Percentiles rank a stretch among this genome's conserved stretches.
Evolutionary conservation across 2,329 filamentous ascomycete genomes (phyloP).

Genomic region (Phialemoniopsis sp.): DNA sequence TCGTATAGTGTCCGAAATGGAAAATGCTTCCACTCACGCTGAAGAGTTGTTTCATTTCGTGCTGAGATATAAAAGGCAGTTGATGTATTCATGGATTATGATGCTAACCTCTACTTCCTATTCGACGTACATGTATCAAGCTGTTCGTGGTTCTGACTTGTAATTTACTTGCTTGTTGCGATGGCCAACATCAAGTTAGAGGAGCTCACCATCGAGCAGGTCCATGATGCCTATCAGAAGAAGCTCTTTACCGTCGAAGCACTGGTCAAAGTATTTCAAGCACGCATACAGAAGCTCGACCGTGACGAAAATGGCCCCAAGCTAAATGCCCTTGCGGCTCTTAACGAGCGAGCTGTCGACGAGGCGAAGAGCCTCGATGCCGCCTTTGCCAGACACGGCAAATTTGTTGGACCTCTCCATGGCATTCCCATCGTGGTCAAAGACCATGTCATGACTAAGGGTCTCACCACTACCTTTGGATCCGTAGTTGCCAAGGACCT

Average conservation of each 20-base stretch:
- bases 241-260: conserved; percentile 10
- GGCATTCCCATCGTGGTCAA: conserved; percentile 14
- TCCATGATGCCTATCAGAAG: conserved; percentile 9
- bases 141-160: no score
- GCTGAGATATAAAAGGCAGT: no score
- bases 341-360: conserved; percentile 10
- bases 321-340: conserved; percentile 12
- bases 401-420: conserved; percentile 12
- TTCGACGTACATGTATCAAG: no score
- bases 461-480: conserved; percentile 13
- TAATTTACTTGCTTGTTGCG: no score
- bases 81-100: no score
- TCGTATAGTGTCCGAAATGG: no score
- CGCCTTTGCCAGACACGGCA: conserved; percentile 6
- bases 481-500: conserved; percentile 9
- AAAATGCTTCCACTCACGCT: no score
- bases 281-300: no score
- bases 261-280: no score
- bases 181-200: no score
- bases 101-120: no score
- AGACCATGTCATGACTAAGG: conserved; percentile 14
- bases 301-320: conserved; percentile 13
- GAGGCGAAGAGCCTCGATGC: conserved; percentile 11
- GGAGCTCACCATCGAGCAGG: conserved; percentile 13
- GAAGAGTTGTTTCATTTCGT: no score